Conservation (phyloP, 129 eudicot species). For the Lonicera japonica region DNA sequence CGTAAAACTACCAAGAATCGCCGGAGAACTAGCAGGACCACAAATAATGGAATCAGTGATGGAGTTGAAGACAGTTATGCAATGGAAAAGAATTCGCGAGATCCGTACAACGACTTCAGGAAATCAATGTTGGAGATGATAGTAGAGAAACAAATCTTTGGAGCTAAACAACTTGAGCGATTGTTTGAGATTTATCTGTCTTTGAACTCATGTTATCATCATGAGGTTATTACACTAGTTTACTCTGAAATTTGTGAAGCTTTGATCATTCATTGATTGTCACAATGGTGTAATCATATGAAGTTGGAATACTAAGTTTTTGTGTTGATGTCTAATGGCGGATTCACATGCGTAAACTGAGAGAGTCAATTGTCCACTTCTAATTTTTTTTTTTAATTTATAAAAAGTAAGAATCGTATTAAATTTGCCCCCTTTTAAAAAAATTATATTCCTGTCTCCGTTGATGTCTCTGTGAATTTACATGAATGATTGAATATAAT, state of each 20-base stretch:
- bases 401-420: neutral
- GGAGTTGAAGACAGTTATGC: conserved; percentile 33
- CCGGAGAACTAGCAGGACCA: conserved; percentile 3
- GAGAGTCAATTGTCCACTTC: too few relatives aligned
- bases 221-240: conserved; percentile 38
- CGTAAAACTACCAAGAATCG: neutral
- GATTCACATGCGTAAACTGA: neutral
- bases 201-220: conserved; percentile 34
- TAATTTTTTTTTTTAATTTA: too few relatives aligned
- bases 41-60: neutral
- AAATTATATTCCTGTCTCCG: too few relatives aligned
- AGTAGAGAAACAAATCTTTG: conserved; percentile 40
- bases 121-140: conserved; percentile 70
- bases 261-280: conserved; percentile 20
- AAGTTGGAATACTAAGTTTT: too few relatives aligned
- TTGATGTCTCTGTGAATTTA: too few relatives aligned
- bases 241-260: conserved; percentile 44
- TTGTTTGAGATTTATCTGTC: conserved; percentile 39
- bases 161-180: conserved; percentile 30
- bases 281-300: neutral
- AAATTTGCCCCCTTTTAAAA: neutral
- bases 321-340: neutral
- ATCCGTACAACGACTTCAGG: conserved; percentile 52
- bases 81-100: conserved; percentile 39
- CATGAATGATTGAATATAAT: too few relatives aligned